Evolutionary conservation across 192 early-diverging fungal species (phyloP), one percentile per base, ranked within the genome.

Genomic region (Backusella sp.): DNA sequence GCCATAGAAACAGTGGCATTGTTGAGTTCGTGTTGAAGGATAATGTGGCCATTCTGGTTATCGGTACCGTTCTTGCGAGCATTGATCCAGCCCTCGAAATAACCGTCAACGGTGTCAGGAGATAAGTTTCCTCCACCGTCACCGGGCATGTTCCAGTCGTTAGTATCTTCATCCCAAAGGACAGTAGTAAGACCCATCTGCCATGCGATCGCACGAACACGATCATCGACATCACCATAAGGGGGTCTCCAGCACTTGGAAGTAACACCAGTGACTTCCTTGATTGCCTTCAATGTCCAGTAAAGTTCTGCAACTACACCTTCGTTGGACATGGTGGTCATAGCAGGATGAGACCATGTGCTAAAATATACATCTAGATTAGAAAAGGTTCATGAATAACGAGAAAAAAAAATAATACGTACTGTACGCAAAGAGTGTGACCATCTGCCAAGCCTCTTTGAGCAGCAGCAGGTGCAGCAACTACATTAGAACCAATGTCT

Each of bases 401-500:
- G 15, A 12, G 15, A 17, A 49, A 49, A 6, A 49, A 17, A 49
- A 49, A 49, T 0, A 49, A 49, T 49, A 49, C 46, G 6, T 49
- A 49, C 70, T 92, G 91, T 37, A 88, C 87, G 30, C 83, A 87
- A 53, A 93, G 68, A n/a, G 86, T 84, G 66, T 92, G 90, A 26
- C 92, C 89, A 77, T 79, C 77, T 17, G 70, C 53, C 42, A 83
- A 42, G 42, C 78, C 81, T 39, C 81, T 71, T 34, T 76, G 70
- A 35, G 77, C 80, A 68, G 80, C 80, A 35, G 74, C 74, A 70
- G 84, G 84, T 34, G 73, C 75, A 28, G 52, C 62, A 5, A 85
- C 21, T 19, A 85, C 79, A 65, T 85, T 85, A 66, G 80, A 82
- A 30, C 84, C 84, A 66, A 85, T 85, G 65, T 76, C 78, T 79